phyloP scores from a whole-genome alignment of 2,329 filamentous ascomycete genomes.

The Paraphaeosphaeria minitans region DNA sequence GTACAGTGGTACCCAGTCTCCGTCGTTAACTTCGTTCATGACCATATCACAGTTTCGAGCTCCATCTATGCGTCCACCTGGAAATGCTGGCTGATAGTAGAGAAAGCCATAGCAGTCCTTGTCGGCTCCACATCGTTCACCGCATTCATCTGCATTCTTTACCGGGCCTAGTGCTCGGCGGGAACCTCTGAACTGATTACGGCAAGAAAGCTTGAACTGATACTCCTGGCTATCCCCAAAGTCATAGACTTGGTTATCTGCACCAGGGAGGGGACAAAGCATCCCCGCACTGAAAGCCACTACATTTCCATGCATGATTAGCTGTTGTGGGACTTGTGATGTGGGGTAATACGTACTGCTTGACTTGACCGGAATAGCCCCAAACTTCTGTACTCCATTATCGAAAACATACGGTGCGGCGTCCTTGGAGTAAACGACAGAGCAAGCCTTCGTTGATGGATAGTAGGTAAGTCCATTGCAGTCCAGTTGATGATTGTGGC shows the following conservation, averaged over 20 bases:
- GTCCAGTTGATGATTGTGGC: slow-evolving; percentile 10
- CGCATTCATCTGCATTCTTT: slow-evolving; percentile 10
- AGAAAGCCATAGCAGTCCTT: slow-evolving; percentile 13
- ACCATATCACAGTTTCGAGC: slow-evolving; percentile 12
- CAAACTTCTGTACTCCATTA: slow-evolving; percentile 17
- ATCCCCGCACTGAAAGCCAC: slow-evolving; percentile 2
- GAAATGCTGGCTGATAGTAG: slow-evolving; percentile 13
- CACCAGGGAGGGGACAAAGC: slow-evolving; percentile 13
- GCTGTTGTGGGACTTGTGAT: not conserved
- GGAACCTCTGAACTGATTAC: slow-evolving; percentile 5
- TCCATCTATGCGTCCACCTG: slow-evolving; percentile 12
- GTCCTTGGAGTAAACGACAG: slow-evolving; percentile 12
- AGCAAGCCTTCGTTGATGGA: slow-evolving; percentile 5
- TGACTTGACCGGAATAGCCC: slow-evolving; percentile 6
- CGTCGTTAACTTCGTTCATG: slow-evolving; percentile 4
- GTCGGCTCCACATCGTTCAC: slow-evolving; percentile 7
- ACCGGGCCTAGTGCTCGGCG: not conserved
- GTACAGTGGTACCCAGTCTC: slow-evolving; percentile 6
- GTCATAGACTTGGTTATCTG: slow-evolving; percentile 16
- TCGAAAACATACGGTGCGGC: slow-evolving; percentile 12
- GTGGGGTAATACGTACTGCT: not conserved
- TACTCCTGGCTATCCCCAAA: slow-evolving; percentile 8
- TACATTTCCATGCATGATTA: not conserved
- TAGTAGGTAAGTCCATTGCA: slow-evolving; percentile 17
- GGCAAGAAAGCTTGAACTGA: slow-evolving; percentile 15